Conservation (phyloP, 228 moss, liverwort and hornwort genomes). For the Sphagnum magellanicum region DNA sequence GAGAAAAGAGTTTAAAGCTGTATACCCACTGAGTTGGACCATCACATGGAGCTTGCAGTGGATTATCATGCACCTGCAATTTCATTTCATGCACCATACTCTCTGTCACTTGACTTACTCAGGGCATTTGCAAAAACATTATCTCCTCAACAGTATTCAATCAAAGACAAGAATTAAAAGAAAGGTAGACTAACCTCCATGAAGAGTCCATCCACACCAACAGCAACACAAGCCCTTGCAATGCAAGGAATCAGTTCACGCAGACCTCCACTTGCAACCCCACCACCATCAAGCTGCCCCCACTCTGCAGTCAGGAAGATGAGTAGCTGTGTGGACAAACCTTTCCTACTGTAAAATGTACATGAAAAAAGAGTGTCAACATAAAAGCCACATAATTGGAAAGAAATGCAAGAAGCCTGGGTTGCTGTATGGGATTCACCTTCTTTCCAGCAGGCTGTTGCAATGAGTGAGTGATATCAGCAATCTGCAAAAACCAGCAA, state of each 20-base stretch:
- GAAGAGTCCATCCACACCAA: conserved; percentile 90
- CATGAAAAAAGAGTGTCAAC: no score
- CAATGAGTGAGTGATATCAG: conserved; percentile 88
- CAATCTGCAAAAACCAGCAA: conserved; percentile 30
- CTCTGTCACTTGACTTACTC: neutral
- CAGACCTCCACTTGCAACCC: conserved; percentile 87
- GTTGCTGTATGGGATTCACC: conserved; percentile 5
- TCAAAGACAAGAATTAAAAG: neutral
- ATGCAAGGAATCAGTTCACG: conserved; percentile 90
- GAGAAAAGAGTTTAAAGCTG: neutral
- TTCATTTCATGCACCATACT: neutral
- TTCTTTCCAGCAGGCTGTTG: conserved; percentile 84
- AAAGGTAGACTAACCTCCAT: conserved; percentile 55
- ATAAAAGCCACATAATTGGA: neutral
- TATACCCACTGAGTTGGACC: conserved; percentile 89
- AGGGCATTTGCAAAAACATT: neutral
- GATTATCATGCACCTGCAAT: conserved; percentile 80
- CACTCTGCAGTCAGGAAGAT: neutral
- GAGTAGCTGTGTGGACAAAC: no score
- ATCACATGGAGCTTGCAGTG: conserved; percentile 68
- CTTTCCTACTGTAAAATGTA: no score
- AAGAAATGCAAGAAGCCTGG: neutral
- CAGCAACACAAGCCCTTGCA: conserved; percentile 81
- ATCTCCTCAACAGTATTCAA: neutral
- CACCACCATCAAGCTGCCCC: conserved; percentile 63